Evolutionary conservation across 129 eudicot species (phyloP), one percentile per base, ranked within the genome.

Genomic region (Rutidosis leptorrhynchoides): DNA sequence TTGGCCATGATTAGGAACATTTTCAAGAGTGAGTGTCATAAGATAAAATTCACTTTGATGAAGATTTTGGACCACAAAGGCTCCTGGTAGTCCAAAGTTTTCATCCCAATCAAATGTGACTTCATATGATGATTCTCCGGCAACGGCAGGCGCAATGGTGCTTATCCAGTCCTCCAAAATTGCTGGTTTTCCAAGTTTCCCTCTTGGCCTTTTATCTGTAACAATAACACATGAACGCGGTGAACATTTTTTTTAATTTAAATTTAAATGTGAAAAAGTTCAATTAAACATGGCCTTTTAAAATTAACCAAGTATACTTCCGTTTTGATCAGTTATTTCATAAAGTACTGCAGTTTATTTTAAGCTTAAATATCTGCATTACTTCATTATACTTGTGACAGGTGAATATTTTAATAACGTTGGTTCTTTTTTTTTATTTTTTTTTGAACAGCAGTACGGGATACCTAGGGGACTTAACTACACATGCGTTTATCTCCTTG

Each of bases 71-170:
- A 87, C 72, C 25, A 77, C 19, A 56, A 87, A 82, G 8, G 95
- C 95, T 24, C 95, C 95, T 16, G 88, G 87, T 42, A 79, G 29
- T 70, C 87, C 95, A 4, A 83, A 57, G 1, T 81, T 76, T 27
- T 77, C 80, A 32, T 83, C 83, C 84, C 81, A 87, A 7, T 78
- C 84, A 30, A 87, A 87, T 24, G 66, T 76, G 12, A 83, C 78
- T 22, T 66, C 72, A 35, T 53, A 81, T 6, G 77, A 65, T 0
- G 84, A 61, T 7, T 83, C 89, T 0, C 62, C 83, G 0, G 75
- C 59, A 19, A 71, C 68, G 30, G 76, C 27, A 37, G 82, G 76
- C 19, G 83, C 55, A 35, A 69, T 19, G 23, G 77, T 75, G 40
- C 66, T 72, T 37, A 80, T 70, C 95, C 95, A 83, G 29, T 73